Evolutionary conservation across 2,329 filamentous ascomycete genomes (phyloP), one percentile per base, ranked within the genome.

Genomic region (Ophiocordyceps polyrhachis-furcata): DNA sequence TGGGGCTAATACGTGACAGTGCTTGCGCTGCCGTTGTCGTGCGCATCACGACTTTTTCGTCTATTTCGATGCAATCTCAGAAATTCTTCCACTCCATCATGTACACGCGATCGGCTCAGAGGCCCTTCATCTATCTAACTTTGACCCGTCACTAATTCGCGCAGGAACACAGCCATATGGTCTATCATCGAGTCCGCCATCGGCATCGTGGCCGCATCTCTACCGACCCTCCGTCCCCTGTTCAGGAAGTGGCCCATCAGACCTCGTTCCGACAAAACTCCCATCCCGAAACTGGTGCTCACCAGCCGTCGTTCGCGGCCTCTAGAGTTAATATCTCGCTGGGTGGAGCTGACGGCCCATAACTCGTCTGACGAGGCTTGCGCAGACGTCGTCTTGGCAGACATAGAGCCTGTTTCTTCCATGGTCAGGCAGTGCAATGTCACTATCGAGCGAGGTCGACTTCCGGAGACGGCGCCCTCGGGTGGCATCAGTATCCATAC

Each of bases 191-290:
- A 47, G 37, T 41, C 46, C 15, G 28, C 41, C 17, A 43, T 47
- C 25, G 46, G 43, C 41, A 44, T 47, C 41, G 40, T 45, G 0
- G 46, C 46, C 29, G 46, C 46, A 6, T 47, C 41, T 29, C 8
- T 47, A 29, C 46, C 46, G 15, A 47, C 46, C n/a, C 15, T 47
- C n/a, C 46, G 46, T 12, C 46, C 46, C 5, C 41, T 47, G 4
- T 43, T 47, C 43, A 47, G 21, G 29, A 45, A 43, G 38, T 23
- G 37, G 20, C n/a, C 17, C 13, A 5, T 21, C 25, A 12, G 29
- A 20, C 7, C 11, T 20, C 23, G 32, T 40, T 13, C 43, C 19
- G 31, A 28, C 25, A 32, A 31, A 19, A 13, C 19, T 5, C 17
- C 43, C 1, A 17, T 12, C 11, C 23, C 40, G 14, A 9, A 17